Percentiles rank a stretch among this genome's conserved stretches.
Evolutionary conservation across 140 eudicot species (phyloP).

Genomic region (Cichorium intybus): DNA sequence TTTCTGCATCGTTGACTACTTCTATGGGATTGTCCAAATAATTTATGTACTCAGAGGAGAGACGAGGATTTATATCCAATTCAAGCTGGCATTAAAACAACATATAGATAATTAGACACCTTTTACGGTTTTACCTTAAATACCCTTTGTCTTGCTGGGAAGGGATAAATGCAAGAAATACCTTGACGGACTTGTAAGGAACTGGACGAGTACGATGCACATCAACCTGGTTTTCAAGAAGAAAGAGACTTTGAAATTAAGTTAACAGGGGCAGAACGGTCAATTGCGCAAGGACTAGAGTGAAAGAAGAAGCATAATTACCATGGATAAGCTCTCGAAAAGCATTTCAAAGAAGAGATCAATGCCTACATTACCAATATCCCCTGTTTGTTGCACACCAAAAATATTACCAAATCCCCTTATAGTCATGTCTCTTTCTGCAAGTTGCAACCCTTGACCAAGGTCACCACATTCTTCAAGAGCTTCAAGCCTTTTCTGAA

Average conservation of each 20-base stretch:
- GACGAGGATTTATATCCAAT: slow-evolving; percentile 79
- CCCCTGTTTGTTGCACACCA: slow-evolving; percentile 99
- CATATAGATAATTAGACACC: neutral
- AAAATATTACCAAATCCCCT: slow-evolving; percentile 97
- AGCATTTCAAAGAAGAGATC: slow-evolving; percentile 99
- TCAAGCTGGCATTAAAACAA: slow-evolving; percentile 57
- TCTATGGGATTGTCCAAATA: slow-evolving; percentile 91
- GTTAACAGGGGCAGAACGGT: slow-evolving; percentile 1
- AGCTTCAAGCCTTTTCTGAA: slow-evolving; percentile 91
- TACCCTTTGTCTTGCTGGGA: no score
- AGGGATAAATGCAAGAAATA: no score
- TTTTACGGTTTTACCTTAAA: neutral
- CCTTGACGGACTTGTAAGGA: slow-evolving; percentile 88
- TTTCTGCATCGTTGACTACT: slow-evolving; percentile 74
- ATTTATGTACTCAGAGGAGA: slow-evolving; percentile 90
- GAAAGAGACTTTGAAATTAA: slow-evolving; percentile 7
- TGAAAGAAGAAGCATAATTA: slow-evolving; percentile 16
- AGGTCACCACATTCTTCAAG: slow-evolving; percentile 98
- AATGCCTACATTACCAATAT: slow-evolving; percentile 94
- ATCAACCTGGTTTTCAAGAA: slow-evolving; percentile 66
- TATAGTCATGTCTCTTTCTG: slow-evolving; percentile 97
- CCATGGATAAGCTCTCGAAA: slow-evolving; percentile 96
- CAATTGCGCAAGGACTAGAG: neutral
- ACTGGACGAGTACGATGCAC: slow-evolving; percentile 78
- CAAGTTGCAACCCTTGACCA: slow-evolving; percentile 98